phyloP scores from a whole-genome alignment of 805 yeast genomes.

The Tetrapisispora pingtungensis region DNA sequence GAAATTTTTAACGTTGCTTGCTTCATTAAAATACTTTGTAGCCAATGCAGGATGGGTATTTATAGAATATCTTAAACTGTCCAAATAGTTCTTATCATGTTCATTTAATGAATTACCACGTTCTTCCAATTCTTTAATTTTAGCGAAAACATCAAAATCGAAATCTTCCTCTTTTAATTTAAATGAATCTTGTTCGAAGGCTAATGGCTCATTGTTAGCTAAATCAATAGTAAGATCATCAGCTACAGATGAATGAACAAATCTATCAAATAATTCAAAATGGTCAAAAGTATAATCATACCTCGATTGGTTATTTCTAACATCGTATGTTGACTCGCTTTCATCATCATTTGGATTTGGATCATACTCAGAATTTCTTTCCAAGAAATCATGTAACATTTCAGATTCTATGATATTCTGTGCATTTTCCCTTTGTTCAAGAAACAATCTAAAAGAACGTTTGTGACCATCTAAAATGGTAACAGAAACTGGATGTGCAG shows the following conservation, averaged over 20 bases:
- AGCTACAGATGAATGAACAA: constrained; percentile 9
- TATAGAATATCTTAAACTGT: constrained; percentile 28
- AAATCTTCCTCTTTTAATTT: constrained; percentile 18
- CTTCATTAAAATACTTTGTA: constrained; percentile 32
- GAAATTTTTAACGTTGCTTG: constrained; percentile 15
- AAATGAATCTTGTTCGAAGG: constrained; percentile 10
- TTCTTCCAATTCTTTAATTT: constrained; percentile 19
- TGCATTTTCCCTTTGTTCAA: constrained; percentile 7
- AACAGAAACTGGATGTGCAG: constrained; percentile 19
- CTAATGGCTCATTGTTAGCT: constrained; percentile 6
- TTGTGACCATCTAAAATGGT: constrained; percentile 16
- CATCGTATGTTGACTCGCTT: not conserved
- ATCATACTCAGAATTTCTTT: not conserved
- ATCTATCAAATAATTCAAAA: constrained; percentile 9
- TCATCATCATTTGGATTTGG: not conserved
- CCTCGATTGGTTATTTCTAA: not conserved
- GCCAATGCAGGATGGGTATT: constrained; percentile 24
- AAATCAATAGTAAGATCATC: constrained; percentile 8
- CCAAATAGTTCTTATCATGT: constrained; percentile 26
- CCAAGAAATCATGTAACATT: constrained; percentile 9
- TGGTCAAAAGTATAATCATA: constrained; percentile 16
- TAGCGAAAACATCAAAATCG: constrained; percentile 18
- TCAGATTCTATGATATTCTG: constrained; percentile 19
- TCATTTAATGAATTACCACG: constrained; percentile 11
- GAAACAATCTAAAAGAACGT: constrained; percentile 13